A percentile compares a stretch with the other conserved stretches of the same genome.
Evolutionary conservation across 257 asterid species (phyloP).

Genomic region (Catharanthus roseus): DNA sequence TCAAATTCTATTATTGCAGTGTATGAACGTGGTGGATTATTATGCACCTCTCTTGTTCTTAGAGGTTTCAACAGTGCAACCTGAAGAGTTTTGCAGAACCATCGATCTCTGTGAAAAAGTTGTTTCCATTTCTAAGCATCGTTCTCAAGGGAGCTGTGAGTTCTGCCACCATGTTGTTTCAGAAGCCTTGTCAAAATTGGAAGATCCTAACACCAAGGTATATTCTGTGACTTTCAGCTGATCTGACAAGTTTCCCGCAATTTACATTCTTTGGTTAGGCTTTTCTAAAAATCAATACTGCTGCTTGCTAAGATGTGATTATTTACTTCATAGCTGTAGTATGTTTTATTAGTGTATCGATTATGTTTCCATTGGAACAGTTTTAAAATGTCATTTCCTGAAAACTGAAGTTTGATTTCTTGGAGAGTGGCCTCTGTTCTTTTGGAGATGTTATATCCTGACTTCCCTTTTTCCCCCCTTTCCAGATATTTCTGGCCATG

Average conservation of each 20-base stretch:
- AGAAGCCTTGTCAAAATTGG: conserved; percentile 67
- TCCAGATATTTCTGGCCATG: no score
- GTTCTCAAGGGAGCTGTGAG: conserved; percentile 55
- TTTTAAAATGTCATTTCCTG: background rate
- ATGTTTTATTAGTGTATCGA: background rate
- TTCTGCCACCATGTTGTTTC: conserved; percentile 63
- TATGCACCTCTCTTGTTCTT: conserved; percentile 82
- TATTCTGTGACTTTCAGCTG: background rate
- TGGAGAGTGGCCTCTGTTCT: background rate
- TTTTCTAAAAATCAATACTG: background rate
- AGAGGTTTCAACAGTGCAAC: conserved; percentile 49
- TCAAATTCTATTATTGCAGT: conserved; percentile 41
- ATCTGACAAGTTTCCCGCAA: background rate
- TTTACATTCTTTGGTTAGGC: background rate
- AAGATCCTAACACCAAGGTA: conserved; percentile 93
- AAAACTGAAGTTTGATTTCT: background rate
- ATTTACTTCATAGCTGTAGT: background rate
- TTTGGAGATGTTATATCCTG: background rate
- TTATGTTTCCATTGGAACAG: background rate
- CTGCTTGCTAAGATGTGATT: background rate
- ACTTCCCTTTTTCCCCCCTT: no score
- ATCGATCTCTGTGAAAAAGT: conserved; percentile 53
- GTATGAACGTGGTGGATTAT: conserved; percentile 72
- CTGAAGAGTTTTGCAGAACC: conserved; percentile 56
- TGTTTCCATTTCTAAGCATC: conserved; percentile 27